A percentile compares a stretch with the other conserved stretches of the same genome.
Conservation (phyloP, 805 yeast species). For the Candida cerambycidarum region DNA sequence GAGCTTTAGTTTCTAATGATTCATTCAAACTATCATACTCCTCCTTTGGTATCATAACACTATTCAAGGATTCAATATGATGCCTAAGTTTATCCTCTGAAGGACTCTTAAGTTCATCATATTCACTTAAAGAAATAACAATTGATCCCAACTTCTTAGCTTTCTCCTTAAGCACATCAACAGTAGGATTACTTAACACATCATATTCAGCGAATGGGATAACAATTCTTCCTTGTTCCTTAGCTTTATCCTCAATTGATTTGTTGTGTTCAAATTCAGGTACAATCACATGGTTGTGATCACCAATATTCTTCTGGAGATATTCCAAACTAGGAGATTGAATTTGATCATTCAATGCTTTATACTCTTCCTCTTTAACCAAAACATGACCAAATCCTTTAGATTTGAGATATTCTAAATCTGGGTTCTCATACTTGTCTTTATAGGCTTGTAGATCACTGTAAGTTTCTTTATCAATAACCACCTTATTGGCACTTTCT, state of each 20-base stretch:
- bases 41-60: conserved; percentile 14
- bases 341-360: not conserved
- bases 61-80: conserved; percentile 16
- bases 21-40: conserved; percentile 12
- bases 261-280: conserved; percentile 2
- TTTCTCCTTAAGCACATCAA: not conserved
- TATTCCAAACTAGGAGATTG: conserved; percentile 26
- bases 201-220: conserved; percentile 10
- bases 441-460: not conserved
- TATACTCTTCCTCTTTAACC: not conserved
- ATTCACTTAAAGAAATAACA: conserved; percentile 1
- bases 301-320: conserved; percentile 24
- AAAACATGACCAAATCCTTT: conserved; percentile 5
- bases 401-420: conserved; percentile 1
- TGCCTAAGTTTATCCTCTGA: conserved; percentile 15
- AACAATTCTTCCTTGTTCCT: conserved; percentile 5
- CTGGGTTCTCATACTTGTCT: not conserved
- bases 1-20: conserved; percentile 19
- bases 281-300: not conserved
- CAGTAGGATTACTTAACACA: conserved; percentile 9
- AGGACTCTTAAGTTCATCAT: conserved; percentile 11
- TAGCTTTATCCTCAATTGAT: conserved; percentile 11
- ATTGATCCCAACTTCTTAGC: not conserved
- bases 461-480: not conserved
- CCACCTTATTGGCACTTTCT: conserved; percentile 1